These are phyloP conservation scores for Hirschioporus abietinus DNA, from an alignment of 768 basidiomycete species.

Conservation along the genomic window DNA sequence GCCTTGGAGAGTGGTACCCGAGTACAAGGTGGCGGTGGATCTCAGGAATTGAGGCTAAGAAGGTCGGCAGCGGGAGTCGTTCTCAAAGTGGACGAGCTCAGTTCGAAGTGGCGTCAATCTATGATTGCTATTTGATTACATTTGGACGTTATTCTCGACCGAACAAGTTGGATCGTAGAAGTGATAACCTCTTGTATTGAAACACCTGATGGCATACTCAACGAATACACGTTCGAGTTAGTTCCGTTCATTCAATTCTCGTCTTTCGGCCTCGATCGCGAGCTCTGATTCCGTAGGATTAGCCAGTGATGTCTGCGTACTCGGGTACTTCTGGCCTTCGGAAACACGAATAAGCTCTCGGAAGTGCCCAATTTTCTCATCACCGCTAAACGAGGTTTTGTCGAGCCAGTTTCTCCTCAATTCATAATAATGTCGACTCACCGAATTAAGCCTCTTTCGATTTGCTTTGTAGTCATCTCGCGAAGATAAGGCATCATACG, in stretches of 20 bases:
- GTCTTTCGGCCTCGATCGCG: neutral
- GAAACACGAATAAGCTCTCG: slow-evolving; percentile 12
- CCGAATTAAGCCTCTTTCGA: slow-evolving; percentile 27
- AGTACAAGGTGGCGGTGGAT: slow-evolving; percentile 60
- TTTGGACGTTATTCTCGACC: neutral
- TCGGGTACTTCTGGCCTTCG: slow-evolving; percentile 10
- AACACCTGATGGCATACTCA: neutral
- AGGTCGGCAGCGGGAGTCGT: slow-evolving; percentile 76
- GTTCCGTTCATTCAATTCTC: neutral
- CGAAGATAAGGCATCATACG: slow-evolving; percentile 27
- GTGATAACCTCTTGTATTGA: neutral
- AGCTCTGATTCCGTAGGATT: slow-evolving; percentile 17
- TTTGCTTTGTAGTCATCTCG: slow-evolving; percentile 25
- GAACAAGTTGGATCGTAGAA: neutral
- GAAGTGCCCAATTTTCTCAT: slow-evolving; percentile 19
- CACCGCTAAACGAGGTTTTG: slow-evolving; percentile 11
- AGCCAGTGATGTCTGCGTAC: slow-evolving; percentile 15
- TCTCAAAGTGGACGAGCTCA: slow-evolving; percentile 71
- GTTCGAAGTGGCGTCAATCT: slow-evolving; percentile 60
- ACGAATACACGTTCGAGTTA: neutral
- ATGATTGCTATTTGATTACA: slow-evolving; percentile 40
- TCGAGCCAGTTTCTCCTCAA: neutral
- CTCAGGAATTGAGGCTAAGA: slow-evolving; percentile 54
- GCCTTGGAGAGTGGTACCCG: slow-evolving; percentile 59
- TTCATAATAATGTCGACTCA: slow-evolving; percentile 9